phyloP scores from a whole-genome alignment of 345 rosid species.

The Eutrema japonicum region DNA sequence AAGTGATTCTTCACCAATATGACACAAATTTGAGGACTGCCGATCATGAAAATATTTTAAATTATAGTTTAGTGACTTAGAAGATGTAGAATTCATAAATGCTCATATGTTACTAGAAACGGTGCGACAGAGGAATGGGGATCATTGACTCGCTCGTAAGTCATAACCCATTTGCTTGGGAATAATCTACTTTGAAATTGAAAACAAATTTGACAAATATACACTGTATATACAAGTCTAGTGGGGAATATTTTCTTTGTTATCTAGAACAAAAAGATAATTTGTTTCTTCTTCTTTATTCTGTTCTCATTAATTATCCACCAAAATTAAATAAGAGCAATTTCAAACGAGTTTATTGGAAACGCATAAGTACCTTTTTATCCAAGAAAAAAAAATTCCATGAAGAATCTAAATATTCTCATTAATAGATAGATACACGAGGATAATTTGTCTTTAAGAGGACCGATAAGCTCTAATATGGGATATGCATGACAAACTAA shows the following conservation, averaged over 20 bases:
- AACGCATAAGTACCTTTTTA: conserved; percentile 13
- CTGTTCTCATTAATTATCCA: conserved; percentile 1
- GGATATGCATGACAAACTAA: neutral
- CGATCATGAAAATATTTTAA: too few relatives aligned
- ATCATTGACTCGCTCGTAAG: conserved; percentile 26
- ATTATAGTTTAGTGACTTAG: neutral
- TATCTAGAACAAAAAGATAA: conserved; percentile 21
- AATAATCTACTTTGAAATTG: conserved; percentile 25
- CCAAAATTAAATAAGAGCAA: neutral
- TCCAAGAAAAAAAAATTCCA: neutral
- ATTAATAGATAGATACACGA: neutral
- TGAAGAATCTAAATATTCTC: neutral
- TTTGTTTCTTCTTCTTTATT: conserved; percentile 33
- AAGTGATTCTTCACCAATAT: too few relatives aligned
- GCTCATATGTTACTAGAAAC: conserved; percentile 16
- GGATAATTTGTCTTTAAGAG: neutral
- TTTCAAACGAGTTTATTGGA: conserved; percentile 5
- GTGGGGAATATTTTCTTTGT: conserved; percentile 23
- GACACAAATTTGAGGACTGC: too few relatives aligned
- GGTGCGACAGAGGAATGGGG: conserved; percentile 7
- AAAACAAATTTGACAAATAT: conserved; percentile 25
- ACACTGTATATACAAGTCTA: conserved; percentile 6
- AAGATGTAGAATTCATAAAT: neutral
- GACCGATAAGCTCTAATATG: too few relatives aligned
- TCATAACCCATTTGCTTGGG: conserved; percentile 9